phyloP scores from a whole-genome alignment of 768 basidiomycete genomes.

The Coprinopsis sp. region DNA sequence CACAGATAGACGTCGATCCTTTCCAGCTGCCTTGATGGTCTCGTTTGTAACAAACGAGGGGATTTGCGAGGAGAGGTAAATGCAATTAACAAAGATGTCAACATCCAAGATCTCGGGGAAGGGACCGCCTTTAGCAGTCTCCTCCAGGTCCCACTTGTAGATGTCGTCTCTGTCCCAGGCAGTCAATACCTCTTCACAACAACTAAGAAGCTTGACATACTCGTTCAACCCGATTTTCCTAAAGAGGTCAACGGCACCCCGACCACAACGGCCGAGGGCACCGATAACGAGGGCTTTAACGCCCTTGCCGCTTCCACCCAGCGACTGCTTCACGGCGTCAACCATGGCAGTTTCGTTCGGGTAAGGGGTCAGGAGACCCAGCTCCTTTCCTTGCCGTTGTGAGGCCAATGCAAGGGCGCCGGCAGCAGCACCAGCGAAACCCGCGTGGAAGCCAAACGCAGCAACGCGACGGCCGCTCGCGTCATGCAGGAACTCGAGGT shows the following conservation, averaged over 20 bases:
- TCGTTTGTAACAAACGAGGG: constrained; percentile 77
- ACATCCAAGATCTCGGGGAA: constrained; percentile 94
- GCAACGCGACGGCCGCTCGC: constrained; percentile 84
- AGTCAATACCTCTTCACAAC: constrained; percentile 4
- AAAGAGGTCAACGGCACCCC: constrained; percentile 93
- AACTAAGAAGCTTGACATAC: constrained; percentile 44
- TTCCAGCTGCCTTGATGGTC: constrained; percentile 69
- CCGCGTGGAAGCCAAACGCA: constrained; percentile 97
- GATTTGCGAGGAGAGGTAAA: constrained; percentile 85
- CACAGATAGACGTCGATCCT: constrained; percentile 61
- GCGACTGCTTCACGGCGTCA: constrained; percentile 54
- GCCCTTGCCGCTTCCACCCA: constrained; percentile 66
- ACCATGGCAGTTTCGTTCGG: constrained; percentile 85
- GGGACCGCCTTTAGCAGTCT: constrained; percentile 95
- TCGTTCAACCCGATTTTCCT: constrained; percentile 92
- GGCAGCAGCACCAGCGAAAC: constrained; percentile 96
- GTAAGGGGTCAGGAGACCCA: constrained; percentile 77
- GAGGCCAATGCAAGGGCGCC: constrained; percentile 78
- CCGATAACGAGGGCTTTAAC: constrained; percentile 92
- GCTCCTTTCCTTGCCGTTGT: constrained; percentile 49
- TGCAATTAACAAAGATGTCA: constrained; percentile 99
- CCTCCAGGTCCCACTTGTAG: constrained; percentile 95
- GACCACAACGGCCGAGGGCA: constrained; percentile 90
- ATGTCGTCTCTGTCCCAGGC: constrained; percentile 70
- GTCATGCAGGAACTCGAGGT: constrained; percentile 93